Conservation (phyloP, 2,329 filamentous ascomycete species). For the Chalara sp. region DNA sequence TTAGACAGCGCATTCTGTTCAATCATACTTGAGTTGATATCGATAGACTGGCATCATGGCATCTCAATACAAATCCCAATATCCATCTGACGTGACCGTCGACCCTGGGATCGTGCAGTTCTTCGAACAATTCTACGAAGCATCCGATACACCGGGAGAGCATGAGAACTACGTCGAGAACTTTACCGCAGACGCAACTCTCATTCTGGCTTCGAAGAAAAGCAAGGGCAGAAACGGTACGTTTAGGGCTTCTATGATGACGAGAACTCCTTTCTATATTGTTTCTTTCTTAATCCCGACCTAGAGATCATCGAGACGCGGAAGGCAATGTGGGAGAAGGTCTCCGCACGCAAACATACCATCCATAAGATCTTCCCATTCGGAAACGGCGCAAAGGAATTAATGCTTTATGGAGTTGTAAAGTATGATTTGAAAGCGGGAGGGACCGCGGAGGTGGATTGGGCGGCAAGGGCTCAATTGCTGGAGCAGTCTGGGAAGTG, state of each 20-base stretch:
- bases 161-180: constrained; percentile 39
- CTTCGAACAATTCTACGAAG: constrained; percentile 64
- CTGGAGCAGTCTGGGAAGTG: constrained; percentile 4
- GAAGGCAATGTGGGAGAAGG: constrained; percentile 43
- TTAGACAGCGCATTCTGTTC: too few species aligned
- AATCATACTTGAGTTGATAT: too few species aligned
- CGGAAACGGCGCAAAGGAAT: constrained; percentile 34
- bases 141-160: constrained; percentile 35
- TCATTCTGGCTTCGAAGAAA: constrained; percentile 43
- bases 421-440: constrained; percentile 43
- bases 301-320: constrained; percentile 41
- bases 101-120: constrained; percentile 54
- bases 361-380: constrained; percentile 41
- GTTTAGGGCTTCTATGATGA: neutral
- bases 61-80: constrained; percentile 3
- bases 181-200: constrained; percentile 39
- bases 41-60: neutral
- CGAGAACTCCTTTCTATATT: neutral
- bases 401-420: constrained; percentile 45
- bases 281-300: neutral
- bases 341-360: constrained; percentile 37
- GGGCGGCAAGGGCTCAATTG: constrained; percentile 6
- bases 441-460: constrained; percentile 4
- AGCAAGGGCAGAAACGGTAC: constrained; percentile 36
- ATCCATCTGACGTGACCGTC: constrained; percentile 24